phyloP scores from a whole-genome alignment of 2,329 filamentous ascomycete species.

The Fusarium nelsonii region DNA sequence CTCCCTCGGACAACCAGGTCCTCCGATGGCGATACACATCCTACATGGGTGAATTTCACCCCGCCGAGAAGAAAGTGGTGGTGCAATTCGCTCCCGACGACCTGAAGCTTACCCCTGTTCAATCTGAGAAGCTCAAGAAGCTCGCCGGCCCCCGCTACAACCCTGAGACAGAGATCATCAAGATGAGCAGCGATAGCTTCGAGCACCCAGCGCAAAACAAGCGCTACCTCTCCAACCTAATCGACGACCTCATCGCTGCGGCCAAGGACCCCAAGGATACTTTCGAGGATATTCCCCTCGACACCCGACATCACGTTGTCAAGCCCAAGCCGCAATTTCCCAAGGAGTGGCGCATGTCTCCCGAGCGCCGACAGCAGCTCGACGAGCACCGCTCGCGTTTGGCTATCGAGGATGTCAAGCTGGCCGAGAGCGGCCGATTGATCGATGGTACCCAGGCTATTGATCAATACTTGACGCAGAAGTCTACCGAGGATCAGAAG shows the following conservation, averaged over 20 bases:
- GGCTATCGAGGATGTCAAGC: constrained; percentile 66
- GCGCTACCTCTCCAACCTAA: constrained; percentile 85
- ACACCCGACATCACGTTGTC: constrained; percentile 85
- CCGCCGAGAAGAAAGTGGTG: constrained; percentile 92
- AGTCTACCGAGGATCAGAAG: constrained; percentile 52
- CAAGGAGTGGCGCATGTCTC: constrained; percentile 82
- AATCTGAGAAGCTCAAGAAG: constrained; percentile 87
- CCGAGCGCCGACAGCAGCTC: constrained; percentile 74
- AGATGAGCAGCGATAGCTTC: constrained; percentile 92
- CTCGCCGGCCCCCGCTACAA: constrained; percentile 89
- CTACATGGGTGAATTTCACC: constrained; percentile 94
- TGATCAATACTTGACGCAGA: constrained; percentile 53
- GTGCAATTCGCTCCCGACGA: constrained; percentile 86
- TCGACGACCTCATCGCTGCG: constrained; percentile 78
- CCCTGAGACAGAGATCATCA: constrained; percentile 81
- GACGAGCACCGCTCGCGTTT: constrained; percentile 68
- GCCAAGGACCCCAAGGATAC: constrained; percentile 83
- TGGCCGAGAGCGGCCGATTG: constrained; percentile 65
- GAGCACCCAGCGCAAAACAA: constrained; percentile 96
- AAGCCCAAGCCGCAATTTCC: constrained; percentile 80
- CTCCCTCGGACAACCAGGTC: constrained; percentile 74
- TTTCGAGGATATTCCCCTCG: constrained; percentile 90
- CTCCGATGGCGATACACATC: constrained; percentile 97
- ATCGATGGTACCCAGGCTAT: constrained; percentile 70
- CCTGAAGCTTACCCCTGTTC: constrained; percentile 74